These are phyloP conservation scores for Scenedesmus sp. DNA, from an alignment of 163 green algal species.

Conservation along the genomic window DNA sequence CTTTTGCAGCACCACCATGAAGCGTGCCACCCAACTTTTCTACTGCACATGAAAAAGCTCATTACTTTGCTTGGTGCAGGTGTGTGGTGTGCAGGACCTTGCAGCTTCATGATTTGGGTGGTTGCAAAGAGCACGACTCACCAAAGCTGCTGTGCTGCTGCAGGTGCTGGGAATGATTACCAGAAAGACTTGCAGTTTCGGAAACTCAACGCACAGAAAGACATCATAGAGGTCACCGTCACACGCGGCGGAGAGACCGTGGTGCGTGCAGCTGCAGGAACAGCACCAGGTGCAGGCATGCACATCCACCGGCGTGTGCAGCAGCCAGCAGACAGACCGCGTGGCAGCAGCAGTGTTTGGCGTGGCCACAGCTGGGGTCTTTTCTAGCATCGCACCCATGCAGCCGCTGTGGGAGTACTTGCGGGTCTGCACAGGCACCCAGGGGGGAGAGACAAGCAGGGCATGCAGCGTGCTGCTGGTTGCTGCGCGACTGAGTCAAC, in stretches of 20 bases:
- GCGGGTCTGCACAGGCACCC: not conserved
- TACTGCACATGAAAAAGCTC: no score
- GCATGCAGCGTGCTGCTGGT: no score
- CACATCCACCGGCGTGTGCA: not conserved
- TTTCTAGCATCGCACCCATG: not conserved
- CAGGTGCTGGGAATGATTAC: constrained; percentile 94
- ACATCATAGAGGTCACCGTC: constrained; percentile 92
- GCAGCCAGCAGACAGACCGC: not conserved
- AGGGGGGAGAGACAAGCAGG: no score
- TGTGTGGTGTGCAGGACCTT: no score
- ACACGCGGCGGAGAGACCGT: constrained; percentile 80
- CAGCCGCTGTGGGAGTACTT: not conserved
- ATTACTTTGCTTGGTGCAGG: not conserved
- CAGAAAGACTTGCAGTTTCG: constrained; percentile 97
- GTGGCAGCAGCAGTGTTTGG: not conserved
- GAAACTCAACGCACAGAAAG: constrained; percentile 94
- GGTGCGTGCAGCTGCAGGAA: not conserved
- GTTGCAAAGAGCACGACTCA: not conserved
- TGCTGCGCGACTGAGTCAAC: no score
- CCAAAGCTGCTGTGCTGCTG: not conserved
- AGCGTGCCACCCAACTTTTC: no score
- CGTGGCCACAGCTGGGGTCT: not conserved
- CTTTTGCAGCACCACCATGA: no score
- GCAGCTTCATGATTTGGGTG: not conserved
- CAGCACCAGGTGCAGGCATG: not conserved